A percentile compares a stretch with the other conserved stretches of the same genome.
phyloP scores from a whole-genome alignment of 2,329 filamentous ascomycete genomes.

The Xylariaceae sp. region DNA sequence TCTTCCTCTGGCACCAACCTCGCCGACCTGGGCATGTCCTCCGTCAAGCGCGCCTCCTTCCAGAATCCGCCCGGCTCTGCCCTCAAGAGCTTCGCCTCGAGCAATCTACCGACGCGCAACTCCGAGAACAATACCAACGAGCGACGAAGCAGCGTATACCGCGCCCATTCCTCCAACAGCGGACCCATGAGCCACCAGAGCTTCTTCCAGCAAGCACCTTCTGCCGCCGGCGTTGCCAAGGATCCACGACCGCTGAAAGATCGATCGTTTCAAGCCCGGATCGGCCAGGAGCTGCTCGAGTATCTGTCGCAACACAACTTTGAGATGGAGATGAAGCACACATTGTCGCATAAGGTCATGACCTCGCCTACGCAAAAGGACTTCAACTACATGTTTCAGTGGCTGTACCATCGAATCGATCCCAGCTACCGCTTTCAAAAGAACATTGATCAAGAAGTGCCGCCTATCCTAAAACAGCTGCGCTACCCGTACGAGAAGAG shows the following conservation, averaged over 20 bases:
- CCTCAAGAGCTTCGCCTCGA: slow-evolving; percentile 70
- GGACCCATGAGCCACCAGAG: slow-evolving; percentile 78
- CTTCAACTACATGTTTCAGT: slow-evolving; percentile 97
- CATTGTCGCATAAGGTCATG: slow-evolving; percentile 83
- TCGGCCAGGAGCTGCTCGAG: slow-evolving; percentile 86
- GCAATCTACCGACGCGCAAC: slow-evolving; percentile 42
- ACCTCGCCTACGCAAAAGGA: slow-evolving; percentile 97
- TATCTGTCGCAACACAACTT: slow-evolving; percentile 94
- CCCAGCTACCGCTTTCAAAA: slow-evolving; percentile 92
- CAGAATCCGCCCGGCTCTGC: slow-evolving; percentile 60
- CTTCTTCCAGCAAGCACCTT: slow-evolving; percentile 87
- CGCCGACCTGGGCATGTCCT: slow-evolving; percentile 75
- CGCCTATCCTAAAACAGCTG: slow-evolving; percentile 86
- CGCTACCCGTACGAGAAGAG: slow-evolving; percentile 93
- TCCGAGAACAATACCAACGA: slow-evolving; percentile 45
- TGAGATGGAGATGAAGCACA: slow-evolving; percentile 96
- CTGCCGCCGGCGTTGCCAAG: slow-evolving; percentile 75
- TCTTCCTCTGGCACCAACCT: slow-evolving; percentile 80
- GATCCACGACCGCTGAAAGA: slow-evolving; percentile 88
- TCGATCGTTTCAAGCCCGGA: slow-evolving; percentile 72
- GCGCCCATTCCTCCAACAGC: slow-evolving; percentile 62
- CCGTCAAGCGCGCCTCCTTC: slow-evolving; percentile 78
- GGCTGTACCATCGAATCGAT: slow-evolving; percentile 94
- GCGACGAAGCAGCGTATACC: slow-evolving; percentile 80
- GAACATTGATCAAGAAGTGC: slow-evolving; percentile 92